Evolutionary conservation across 2,329 filamentous ascomycete genomes (phyloP).

Genomic region (Trichophyton benhamiae): DNA sequence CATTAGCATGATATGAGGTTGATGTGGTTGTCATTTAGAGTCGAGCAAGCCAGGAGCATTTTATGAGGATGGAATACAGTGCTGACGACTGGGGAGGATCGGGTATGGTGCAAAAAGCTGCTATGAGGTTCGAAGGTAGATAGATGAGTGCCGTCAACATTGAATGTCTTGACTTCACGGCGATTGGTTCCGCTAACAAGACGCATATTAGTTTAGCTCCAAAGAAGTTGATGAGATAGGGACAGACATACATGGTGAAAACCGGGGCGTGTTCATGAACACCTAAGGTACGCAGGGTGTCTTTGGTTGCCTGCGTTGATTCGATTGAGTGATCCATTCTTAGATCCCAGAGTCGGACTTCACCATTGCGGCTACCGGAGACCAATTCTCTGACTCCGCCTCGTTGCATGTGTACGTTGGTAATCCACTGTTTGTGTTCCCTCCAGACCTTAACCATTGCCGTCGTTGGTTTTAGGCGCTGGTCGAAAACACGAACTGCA

Average conservation of each 20-base stretch:
- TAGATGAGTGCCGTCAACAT: slow-evolving; percentile 67
- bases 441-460: slow-evolving; percentile 97
- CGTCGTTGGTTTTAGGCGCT: slow-evolving; percentile 67
- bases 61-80: slow-evolving; percentile 93
- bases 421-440: slow-evolving; percentile 90
- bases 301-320: slow-evolving; percentile 60
- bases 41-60: slow-evolving; percentile 78
- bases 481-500: slow-evolving; percentile 86
- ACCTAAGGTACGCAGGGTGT: slow-evolving; percentile 71
- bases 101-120: slow-evolving; percentile 70
- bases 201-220: slow-evolving; percentile 9
- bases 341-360: slow-evolving; percentile 93
- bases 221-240: not conserved
- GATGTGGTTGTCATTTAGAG: slow-evolving; percentile 76
- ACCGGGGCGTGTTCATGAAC: slow-evolving; percentile 95
- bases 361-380: slow-evolving; percentile 80
- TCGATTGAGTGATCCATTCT: slow-evolving; percentile 68
- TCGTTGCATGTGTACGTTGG: slow-evolving; percentile 90
- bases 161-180: slow-evolving; percentile 84
- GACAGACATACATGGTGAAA: slow-evolving; percentile 66
- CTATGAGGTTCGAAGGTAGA: slow-evolving; percentile 82
- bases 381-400: slow-evolving; percentile 86
- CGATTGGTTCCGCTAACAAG: slow-evolving; percentile 64
- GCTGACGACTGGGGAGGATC: slow-evolving; percentile 68
- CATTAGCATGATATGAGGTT: slow-evolving; percentile 64